Percentiles rank a stretch among this genome's conserved stretches.
Evolutionary conservation across 148 eudicot species (phyloP).

Genomic region (Rhododendron vialii): DNA sequence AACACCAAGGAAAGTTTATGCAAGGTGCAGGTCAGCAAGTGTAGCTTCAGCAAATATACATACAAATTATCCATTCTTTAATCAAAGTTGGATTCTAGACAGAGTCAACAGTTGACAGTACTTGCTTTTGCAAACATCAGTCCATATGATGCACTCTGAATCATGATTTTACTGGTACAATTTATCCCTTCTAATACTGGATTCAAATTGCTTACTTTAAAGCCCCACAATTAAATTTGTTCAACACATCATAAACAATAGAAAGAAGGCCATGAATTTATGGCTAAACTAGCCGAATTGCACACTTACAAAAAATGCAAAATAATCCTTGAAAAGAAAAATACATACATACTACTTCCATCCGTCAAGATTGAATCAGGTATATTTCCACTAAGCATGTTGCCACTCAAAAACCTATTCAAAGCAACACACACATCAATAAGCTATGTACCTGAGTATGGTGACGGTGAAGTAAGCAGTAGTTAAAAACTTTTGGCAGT

Average conservation of each 20-base stretch:
- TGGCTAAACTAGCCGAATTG: background rate
- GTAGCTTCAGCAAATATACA: background rate
- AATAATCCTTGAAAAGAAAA: constrained; percentile 3
- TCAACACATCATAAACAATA: background rate
- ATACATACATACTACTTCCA: constrained; percentile 60
- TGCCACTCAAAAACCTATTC: constrained; percentile 58
- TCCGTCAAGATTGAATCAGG: constrained; percentile 56
- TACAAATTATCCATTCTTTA: background rate
- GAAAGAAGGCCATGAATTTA: background rate
- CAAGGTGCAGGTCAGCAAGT: background rate
- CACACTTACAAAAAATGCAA: background rate
- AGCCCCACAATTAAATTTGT: background rate
- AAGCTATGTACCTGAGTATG: background rate
- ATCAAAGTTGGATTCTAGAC: background rate
- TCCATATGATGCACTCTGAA: background rate
- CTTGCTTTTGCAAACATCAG: background rate
- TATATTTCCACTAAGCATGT: constrained; percentile 57
- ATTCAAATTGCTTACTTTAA: background rate
- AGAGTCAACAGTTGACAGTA: background rate
- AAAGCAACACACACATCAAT: constrained; percentile 4
- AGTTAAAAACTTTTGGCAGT: background rate
- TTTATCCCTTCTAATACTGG: background rate
- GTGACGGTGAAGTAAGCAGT: background rate
- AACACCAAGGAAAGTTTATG: background rate
- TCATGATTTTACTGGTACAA: background rate